phyloP scores from a whole-genome alignment of 495 filamentous ascomycete genomes.

The Annulohypoxylon bovei region DNA sequence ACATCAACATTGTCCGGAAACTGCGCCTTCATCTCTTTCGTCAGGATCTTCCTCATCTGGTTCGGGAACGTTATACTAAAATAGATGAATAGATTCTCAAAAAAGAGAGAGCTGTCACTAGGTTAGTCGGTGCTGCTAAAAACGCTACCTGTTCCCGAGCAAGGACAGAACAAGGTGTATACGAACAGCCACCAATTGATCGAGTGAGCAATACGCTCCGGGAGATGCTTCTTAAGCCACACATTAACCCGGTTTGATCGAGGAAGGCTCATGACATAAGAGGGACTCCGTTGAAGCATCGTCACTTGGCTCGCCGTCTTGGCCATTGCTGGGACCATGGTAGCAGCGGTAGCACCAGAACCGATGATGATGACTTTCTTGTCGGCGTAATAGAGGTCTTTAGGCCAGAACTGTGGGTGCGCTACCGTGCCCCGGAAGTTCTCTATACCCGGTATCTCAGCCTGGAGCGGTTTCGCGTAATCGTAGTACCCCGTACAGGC shows the following conservation, averaged over 20 bases:
- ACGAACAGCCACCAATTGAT: slow-evolving; percentile 51
- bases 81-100: slow-evolving; percentile 46
- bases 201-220: slow-evolving; percentile 15
- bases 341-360: slow-evolving; percentile 66
- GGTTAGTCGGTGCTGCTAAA: not conserved
- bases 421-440: slow-evolving; percentile 64
- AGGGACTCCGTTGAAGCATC: slow-evolving; percentile 67
- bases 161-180: slow-evolving; percentile 22
- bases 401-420: slow-evolving; percentile 72
- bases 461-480: slow-evolving; percentile 66
- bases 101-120: slow-evolving; percentile 13
- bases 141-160: not conserved
- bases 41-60: slow-evolving; percentile 59
- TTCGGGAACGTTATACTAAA: slow-evolving; percentile 60
- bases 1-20: slow-evolving; percentile 66
- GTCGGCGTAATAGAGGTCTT: slow-evolving; percentile 57
- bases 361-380: slow-evolving; percentile 67
- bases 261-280: slow-evolving; percentile 67
- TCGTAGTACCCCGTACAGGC: slow-evolving; percentile 73
- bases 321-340: slow-evolving; percentile 61
- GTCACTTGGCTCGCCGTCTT: slow-evolving; percentile 61
- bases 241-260: slow-evolving; percentile 3
- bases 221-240: slow-evolving; percentile 24
- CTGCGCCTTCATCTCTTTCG: slow-evolving; percentile 53
- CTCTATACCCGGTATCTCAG: slow-evolving; percentile 67